Base-by-base conservation (phyloP, 2,329 filamentous ascomycete genomes). In the Aspergillus ruber region DNA sequence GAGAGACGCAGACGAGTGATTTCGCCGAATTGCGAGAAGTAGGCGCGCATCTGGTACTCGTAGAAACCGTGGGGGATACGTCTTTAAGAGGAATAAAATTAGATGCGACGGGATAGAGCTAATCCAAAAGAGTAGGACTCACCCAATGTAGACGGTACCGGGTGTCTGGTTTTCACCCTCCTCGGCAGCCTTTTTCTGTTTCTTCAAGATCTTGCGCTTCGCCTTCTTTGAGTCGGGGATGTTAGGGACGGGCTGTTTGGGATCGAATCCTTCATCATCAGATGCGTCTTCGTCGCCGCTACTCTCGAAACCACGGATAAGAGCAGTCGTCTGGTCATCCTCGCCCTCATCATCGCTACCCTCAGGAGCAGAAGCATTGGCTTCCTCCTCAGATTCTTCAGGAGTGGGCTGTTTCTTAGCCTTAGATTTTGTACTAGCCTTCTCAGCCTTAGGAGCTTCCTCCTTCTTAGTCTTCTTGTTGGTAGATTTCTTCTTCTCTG, bases 21-120 rank as follows among this genome's bases (percentile, higher is more conserved):
- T 12, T 81, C 76, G 57, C 93, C 93, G 58, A 98, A 98, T 69
- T 98, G 93, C 46, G 83, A 81, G 65, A 97, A 95, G 76, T 97
- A 98, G 55, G 84, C 83, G 59, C 82, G 83, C 86, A 98, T 94
- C 73, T 97, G 86, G 62, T 90, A 82, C 74, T 98, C 93, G 77
- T 91, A 97, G 81, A 98, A 98, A 72, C 93, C 88, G 72, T 93
- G 88, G 35, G 90, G 90, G 50, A 95, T 85, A 55, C 90, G 88
- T 47, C 79, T n/a, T n/a, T n/a, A n/a, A n/a, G n/a, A n/a, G n/a
- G n/a, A n/a, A n/a, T n/a, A n/a, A n/a, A n/a, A n/a, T n/a, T n/a
- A n/a, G n/a, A n/a, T n/a, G n/a, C n/a, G n/a, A n/a, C n/a, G n/a
- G n/a, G n/a, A n/a, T n/a, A n/a, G n/a, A n/a, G n/a, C n/a, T n/a